Evolutionary conservation across 2,329 filamentous ascomycete genomes (phyloP), one percentile per base, ranked within the genome.

Genomic region (Lasiodiplodia sp.): DNA sequence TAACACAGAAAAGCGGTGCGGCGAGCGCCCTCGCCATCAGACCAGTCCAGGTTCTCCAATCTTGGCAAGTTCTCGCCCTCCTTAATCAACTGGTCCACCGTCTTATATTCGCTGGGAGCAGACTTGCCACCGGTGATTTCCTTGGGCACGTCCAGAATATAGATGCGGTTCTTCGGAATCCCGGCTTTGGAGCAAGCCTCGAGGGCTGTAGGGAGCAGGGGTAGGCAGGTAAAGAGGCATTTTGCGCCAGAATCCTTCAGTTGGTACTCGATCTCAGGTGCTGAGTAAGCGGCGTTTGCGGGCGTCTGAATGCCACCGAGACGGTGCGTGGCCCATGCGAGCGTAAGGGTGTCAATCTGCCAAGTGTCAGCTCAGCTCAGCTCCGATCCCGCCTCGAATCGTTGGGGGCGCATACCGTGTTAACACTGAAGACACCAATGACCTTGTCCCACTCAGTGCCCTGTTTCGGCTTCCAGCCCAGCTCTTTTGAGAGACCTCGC

Each of bases 361-460:
- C 14, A 10, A 5, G 14, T 28, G 69, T 78, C 70, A 78, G 73
- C 23, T 23, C 70, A 78, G 73, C 23, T 23, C 23, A 23, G 23
- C 69, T 53, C 25, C n/a, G 4, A 14, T 63, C 31, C n/a, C n/a
- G 23, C 1, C 18, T 4, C 40, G 4, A 11, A 11, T 6, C 1
- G 6, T 4, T 23, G 18, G 16, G 11, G 12, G 31, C 23, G 16
- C 55, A 38, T 40, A 93, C 91, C 37, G 92, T 93, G 77, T 96
- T 96, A 69, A 94, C 80, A n/a, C 90, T 90, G 80, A 92, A 96
- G 34, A 94, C 83, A 4, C 85, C 90, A 58, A 93, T 83, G 28
- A 94, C 91, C 78, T 94, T 93, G 74, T 96, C 92, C 90, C 91
- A 96, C 77, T 94, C 91, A 0, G 88, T 87, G 14, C 91, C 92